Evolutionary conservation across 176 grass and related monocot genomes (phyloP).

Genomic region (Rhynchospora pubera): DNA sequence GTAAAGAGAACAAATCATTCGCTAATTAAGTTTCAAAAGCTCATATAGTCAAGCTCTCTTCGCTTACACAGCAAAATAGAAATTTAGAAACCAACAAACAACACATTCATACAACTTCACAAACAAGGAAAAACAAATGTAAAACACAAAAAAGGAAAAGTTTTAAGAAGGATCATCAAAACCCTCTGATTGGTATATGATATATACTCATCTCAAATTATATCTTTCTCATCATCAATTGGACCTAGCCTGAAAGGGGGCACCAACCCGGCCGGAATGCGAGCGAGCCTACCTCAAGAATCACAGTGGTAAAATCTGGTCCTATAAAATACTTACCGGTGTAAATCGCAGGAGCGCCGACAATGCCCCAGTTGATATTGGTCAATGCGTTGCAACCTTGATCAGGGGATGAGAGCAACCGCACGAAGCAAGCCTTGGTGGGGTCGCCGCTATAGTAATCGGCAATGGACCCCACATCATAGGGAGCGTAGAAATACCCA

Average conservation of each 20-base stretch:
- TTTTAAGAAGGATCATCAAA: slow-evolving; percentile 1
- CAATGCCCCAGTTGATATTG: slow-evolving; percentile 48
- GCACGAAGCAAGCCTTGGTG: slow-evolving; percentile 46
- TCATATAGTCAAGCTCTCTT: neutral
- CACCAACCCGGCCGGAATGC: slow-evolving; percentile 47
- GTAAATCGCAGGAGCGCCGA: slow-evolving; percentile 35
- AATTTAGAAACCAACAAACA: neutral
- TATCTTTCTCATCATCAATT: neutral
- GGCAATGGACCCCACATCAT: slow-evolving; percentile 14
- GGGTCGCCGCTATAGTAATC: slow-evolving; percentile 23
- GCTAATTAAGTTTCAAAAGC: slow-evolving; percentile 3
- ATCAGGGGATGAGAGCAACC: slow-evolving; percentile 56
- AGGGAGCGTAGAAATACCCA: slow-evolving; percentile 47
- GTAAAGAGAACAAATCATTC: neutral
- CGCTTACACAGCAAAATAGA: slow-evolving; percentile 6
- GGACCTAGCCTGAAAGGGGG: slow-evolving; percentile 21
- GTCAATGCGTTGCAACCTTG: slow-evolving; percentile 36
- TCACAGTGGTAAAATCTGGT: slow-evolving; percentile 10
- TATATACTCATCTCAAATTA: neutral
- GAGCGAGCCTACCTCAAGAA: slow-evolving; percentile 38
- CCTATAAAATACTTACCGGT: slow-evolving; percentile 36
- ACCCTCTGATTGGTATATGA: slow-evolving; percentile 5
- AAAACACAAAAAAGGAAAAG: too few species aligned
- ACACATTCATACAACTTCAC: slow-evolving; percentile 25
- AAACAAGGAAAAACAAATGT: slow-evolving; percentile 13